phyloP scores from a whole-genome alignment of 2,329 filamentous ascomycete genomes.

The Hypoxylon sp. region DNA sequence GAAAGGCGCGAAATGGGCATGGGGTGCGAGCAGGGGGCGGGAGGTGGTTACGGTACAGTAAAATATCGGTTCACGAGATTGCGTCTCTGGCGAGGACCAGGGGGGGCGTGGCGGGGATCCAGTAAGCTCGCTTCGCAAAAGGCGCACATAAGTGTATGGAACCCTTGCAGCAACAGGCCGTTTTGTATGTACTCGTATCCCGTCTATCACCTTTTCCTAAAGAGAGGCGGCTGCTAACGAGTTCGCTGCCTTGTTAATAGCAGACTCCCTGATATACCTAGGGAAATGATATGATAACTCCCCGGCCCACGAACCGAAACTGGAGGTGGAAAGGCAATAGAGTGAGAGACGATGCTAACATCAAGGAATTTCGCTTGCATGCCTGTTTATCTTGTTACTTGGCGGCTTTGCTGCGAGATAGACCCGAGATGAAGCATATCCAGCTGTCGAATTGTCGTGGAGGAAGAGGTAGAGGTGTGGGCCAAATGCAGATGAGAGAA shows the following conservation, averaged over 20 bases:
- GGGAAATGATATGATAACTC: conserved; percentile 42
- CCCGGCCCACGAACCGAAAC: conserved; percentile 43
- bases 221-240: conserved; percentile 34
- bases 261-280: conserved; percentile 40
- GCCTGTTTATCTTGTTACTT: conserved; percentile 21
- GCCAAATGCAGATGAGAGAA: conserved; percentile 32
- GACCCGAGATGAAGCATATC: conserved; percentile 40
- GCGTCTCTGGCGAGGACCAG: conserved; percentile 51
- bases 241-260: conserved; percentile 41
- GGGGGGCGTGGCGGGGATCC: conserved; percentile 49
- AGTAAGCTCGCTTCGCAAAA: conserved; percentile 57
- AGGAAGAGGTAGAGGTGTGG: conserved; percentile 32
- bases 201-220: conserved; percentile 11
- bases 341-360: conserved; percentile 43
- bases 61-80: conserved; percentile 63
- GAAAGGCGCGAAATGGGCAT: conserved; percentile 54
- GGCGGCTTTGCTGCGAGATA: conserved; percentile 35
- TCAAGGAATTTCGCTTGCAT: conserved; percentile 44
- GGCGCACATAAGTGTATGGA: conserved; percentile 44
- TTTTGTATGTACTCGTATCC: conserved; percentile 32
- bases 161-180: conserved; percentile 28
- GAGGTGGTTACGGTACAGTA: conserved; percentile 44
- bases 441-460: conserved; percentile 37
- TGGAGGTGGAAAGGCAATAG: conserved; percentile 40
- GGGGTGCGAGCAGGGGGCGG: conserved; percentile 43